A percentile compares a stretch with the other conserved stretches of the same genome.
These are phyloP conservation scores for Populus ilicifolia DNA, from an alignment of 345 rosid species.

Conservation along the genomic window DNA sequence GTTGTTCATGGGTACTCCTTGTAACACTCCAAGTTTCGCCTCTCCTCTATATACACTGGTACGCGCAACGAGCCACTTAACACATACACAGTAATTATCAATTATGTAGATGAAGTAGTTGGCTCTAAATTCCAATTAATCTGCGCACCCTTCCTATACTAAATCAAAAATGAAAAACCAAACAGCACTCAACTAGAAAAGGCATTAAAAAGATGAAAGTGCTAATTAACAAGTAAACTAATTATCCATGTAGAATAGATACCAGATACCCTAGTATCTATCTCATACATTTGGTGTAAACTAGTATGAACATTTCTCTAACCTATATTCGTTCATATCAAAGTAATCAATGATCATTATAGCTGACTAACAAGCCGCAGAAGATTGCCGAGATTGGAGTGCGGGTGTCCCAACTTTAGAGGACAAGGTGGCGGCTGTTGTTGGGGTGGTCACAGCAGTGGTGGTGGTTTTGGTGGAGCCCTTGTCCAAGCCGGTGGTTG, in stretches of 20 bases:
- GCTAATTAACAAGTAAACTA: background rate
- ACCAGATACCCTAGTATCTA: slow-evolving; percentile 9
- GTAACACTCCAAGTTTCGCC: background rate
- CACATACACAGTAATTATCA: background rate
- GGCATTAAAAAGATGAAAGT: background rate
- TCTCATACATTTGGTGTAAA: slow-evolving; percentile 21
- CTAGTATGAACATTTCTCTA: slow-evolving; percentile 24
- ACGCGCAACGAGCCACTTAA: background rate
- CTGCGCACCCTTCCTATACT: background rate
- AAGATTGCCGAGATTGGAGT: slow-evolving; percentile 43
- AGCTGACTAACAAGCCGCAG: slow-evolving; percentile 35
- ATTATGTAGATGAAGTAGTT: background rate
- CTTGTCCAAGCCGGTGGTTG: slow-evolving; percentile 34
- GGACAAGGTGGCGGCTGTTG: slow-evolving; percentile 24
- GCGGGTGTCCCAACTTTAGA: slow-evolving; percentile 32
- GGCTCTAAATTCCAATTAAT: background rate
- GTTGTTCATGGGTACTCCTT: background rate
- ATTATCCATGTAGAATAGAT: slow-evolving; percentile 15
- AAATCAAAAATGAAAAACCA: background rate
- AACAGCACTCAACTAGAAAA: background rate
- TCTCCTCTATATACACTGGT: background rate
- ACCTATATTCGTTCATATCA: slow-evolving; percentile 1
- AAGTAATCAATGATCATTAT: background rate
- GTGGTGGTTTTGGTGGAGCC: slow-evolving; percentile 22
- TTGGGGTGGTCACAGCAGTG: slow-evolving; percentile 4